Evolutionary conservation across 129 eudicot genomes (phyloP).

Genomic region (Helianthus annuus): DNA sequence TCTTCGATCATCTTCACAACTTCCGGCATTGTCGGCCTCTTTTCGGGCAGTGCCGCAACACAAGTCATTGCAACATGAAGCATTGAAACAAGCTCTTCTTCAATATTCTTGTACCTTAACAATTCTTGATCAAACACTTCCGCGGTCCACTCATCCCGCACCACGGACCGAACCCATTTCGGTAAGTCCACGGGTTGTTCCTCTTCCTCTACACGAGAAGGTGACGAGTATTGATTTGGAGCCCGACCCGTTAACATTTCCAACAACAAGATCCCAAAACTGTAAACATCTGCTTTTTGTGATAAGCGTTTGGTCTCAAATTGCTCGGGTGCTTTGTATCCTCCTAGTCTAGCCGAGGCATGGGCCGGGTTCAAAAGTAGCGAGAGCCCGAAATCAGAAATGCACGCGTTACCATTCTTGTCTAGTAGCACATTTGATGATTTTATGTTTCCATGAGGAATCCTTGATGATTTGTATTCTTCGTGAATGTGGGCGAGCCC

Average conservation of each 20-base stretch:
- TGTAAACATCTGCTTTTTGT: conserved; percentile 85
- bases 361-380: conserved; percentile 84
- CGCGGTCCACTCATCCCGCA: conserved; percentile 97
- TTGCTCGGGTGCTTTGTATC: conserved; percentile 94
- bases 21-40: conserved; percentile 81
- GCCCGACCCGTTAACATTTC: conserved; percentile 80
- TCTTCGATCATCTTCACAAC: conserved; percentile 90
- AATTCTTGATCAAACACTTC: conserved; percentile 94
- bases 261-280: conserved; percentile 76
- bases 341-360: conserved; percentile 87
- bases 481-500: conserved; percentile 82
- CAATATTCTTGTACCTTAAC: conserved; percentile 92
- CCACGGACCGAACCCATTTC: conserved; percentile 93
- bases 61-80: conserved; percentile 95
- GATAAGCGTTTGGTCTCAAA: conserved; percentile 74
- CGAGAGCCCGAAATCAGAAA: conserved; percentile 86
- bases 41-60: conserved; percentile 71
- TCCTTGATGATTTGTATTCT: conserved; percentile 65
- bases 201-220: conserved; percentile 51
- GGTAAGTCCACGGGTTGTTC: conserved; percentile 68
- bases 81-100: conserved; percentile 88
- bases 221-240: conserved; percentile 64
- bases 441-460: conserved; percentile 89
- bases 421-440: conserved; percentile 88
- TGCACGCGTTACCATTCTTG: conserved; percentile 85